Base-by-base conservation (phyloP, 768 basidiomycete species). In the Naganishia antarctica region DNA sequence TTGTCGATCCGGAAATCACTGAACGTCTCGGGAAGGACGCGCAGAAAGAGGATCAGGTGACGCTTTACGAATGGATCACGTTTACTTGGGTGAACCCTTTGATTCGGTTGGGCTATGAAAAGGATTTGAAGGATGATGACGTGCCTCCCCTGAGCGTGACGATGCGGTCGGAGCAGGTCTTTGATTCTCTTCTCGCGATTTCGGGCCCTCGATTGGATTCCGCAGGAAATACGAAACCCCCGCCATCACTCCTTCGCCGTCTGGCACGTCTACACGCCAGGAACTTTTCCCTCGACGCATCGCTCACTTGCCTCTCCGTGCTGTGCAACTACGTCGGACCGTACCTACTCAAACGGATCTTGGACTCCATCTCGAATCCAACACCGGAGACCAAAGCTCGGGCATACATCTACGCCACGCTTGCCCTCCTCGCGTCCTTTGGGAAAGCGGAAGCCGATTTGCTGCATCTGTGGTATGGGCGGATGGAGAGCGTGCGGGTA, bases 291-390 rank as follows among this genome's bases (percentile, higher is more conserved):
- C 66, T 89, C 46, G 90, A 92, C 72, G 85, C 86, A 66, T 15
- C 69, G 1, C 78, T 91, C 44, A 89, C 90, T 0, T 78, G 86
- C 64, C 71, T 86, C 63, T 85, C 85, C 68, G 85, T 91, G 31
- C 31, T 83, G 0, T 87, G 90, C 78, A 87, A 87, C 69, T 94
- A 91, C 76, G 81, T 85, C 0, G 83, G 84, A 0, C 91, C 92
- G 7, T 91, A 86, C 79, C 91, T 93, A 80, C 81, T 96, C 46
- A 90, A 89, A 84, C 85, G 66, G 49, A 76, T 78, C 63, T 50
- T 77, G 67, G 68, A 69, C 37, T 68, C 71, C 0, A 46, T 73
- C 11, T 57, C 68, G 16, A 72, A 81, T 12, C 80, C 82, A 0
- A 83, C 82, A 0, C 79, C 81, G 0, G 82, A 83, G 68, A 81